Percentiles rank a stretch among this genome's conserved stretches.
phyloP scores from a whole-genome alignment of 331 rosid genomes.

The Spiraea crenata region DNA sequence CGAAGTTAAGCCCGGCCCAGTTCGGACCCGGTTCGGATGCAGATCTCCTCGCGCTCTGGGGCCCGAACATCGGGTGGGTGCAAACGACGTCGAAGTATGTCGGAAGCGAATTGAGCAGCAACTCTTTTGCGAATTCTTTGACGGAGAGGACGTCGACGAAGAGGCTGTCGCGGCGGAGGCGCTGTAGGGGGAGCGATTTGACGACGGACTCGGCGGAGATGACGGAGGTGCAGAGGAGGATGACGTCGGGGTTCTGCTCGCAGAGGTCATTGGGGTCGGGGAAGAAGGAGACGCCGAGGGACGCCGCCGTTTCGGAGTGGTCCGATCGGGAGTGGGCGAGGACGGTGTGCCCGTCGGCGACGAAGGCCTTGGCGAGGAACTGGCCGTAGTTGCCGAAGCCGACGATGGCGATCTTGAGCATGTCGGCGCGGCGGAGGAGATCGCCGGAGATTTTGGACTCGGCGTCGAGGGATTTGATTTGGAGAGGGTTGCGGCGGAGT shows the following conservation, averaged over 20 bases:
- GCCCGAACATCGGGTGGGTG: constrained; percentile 87
- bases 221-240: constrained; percentile 65
- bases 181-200: constrained; percentile 51
- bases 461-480: constrained; percentile 57
- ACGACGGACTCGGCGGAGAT: constrained; percentile 57
- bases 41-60: constrained; percentile 41
- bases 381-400: constrained; percentile 87
- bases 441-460: constrained; percentile 56
- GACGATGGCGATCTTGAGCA: constrained; percentile 60
- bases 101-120: constrained; percentile 46
- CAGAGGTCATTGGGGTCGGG: constrained; percentile 63
- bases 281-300: constrained; percentile 56
- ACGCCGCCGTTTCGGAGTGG: constrained; percentile 38
- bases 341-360: constrained; percentile 69
- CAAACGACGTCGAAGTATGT: constrained; percentile 57
- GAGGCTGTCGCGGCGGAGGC: constrained; percentile 65
- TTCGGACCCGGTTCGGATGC: constrained; percentile 10
- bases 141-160: constrained; percentile 76
- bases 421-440: constrained; percentile 33
- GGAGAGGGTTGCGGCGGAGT: constrained; percentile 22
- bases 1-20: constrained; percentile 51
- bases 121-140: constrained; percentile 58
- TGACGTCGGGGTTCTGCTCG: constrained; percentile 76
- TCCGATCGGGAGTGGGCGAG: constrained; percentile 73
- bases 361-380: constrained; percentile 63